These are phyloP conservation scores for Alternaria sp. DNA, from an alignment of 2,329 filamentous ascomycete genomes.

Conservation along the genomic window DNA sequence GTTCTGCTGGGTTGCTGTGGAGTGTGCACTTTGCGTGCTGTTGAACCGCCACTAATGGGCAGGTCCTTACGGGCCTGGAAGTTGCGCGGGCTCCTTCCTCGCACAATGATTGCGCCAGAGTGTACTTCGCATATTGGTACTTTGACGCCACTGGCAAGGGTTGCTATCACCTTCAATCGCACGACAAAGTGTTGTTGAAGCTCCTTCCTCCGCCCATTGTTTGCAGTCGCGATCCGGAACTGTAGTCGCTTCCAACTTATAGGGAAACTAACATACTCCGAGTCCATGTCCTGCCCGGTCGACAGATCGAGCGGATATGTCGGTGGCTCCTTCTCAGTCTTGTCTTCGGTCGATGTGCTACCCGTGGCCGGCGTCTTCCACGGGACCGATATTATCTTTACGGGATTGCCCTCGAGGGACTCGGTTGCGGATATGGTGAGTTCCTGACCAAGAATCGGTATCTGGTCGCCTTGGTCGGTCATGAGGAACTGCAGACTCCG, in stretches of 20 bases:
- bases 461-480: conserved; percentile 81
- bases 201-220: conserved; percentile 93
- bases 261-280: conserved; percentile 87
- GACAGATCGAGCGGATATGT: conserved; percentile 75
- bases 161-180: conserved; percentile 83
- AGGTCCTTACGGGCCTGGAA: conserved; percentile 95
- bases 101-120: conserved; percentile 90
- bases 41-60: conserved; percentile 79
- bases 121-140: conserved; percentile 81
- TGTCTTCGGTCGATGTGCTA: conserved; percentile 69
- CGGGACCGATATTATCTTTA: conserved; percentile 94
- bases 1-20: conserved; percentile 45
- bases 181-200: conserved; percentile 95
- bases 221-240: conserved; percentile 93
- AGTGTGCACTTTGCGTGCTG: conserved; percentile 68
- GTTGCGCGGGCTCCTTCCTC: conserved; percentile 89
- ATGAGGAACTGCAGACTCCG: conserved; percentile 79
- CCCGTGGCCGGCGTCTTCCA: conserved; percentile 95
- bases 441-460: conserved; percentile 82
- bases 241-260: conserved; percentile 94
- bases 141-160: conserved; percentile 81
- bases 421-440: conserved; percentile 91
- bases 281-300: conserved; percentile 72
- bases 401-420: conserved; percentile 88
- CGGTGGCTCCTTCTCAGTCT: conserved; percentile 83